phyloP scores from a whole-genome alignment of 2,329 filamentous ascomycete species.

The Aspergillus sergii region DNA sequence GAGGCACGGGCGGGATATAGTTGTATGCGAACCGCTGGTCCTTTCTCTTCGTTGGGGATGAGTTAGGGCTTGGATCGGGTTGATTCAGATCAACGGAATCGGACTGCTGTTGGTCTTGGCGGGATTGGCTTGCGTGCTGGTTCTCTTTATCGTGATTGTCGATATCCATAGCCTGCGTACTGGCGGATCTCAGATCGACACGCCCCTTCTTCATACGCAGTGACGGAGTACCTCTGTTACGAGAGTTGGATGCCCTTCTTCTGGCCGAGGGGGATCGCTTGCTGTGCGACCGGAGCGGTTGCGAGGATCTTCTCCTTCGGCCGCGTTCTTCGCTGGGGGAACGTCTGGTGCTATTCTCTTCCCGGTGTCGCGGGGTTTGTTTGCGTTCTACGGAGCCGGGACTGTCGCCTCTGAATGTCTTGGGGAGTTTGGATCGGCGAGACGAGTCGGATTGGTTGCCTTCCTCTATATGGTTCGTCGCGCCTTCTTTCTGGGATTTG shows the following conservation, averaged over 20 bases:
- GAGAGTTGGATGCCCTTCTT: conserved; percentile 23
- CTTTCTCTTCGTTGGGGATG: conserved; percentile 19
- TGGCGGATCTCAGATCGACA: conserved; percentile 24
- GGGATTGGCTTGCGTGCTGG: neutral
- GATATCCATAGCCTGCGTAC: conserved; percentile 4
- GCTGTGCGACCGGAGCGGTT: conserved; percentile 21
- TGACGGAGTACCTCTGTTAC: conserved; percentile 20
- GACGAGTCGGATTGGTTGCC: conserved; percentile 21
- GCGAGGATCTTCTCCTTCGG: conserved; percentile 19
- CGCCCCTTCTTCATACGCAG: conserved; percentile 28
- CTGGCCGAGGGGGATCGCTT: conserved; percentile 21
- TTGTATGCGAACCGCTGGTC: conserved; percentile 24
- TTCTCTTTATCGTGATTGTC: conserved; percentile 21
- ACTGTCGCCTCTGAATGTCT: conserved; percentile 34
- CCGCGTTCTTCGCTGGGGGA: conserved; percentile 16
- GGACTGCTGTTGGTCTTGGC: conserved; percentile 13
- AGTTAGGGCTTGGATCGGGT: conserved; percentile 16
- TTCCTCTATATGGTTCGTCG: neutral
- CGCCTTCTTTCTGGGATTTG: neutral
- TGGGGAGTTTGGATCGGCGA: conserved; percentile 34
- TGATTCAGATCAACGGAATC: conserved; percentile 20
- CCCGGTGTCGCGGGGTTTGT: conserved; percentile 15
- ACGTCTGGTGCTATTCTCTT: neutral
- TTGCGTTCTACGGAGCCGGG: conserved; percentile 38
- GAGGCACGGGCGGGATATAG: conserved; percentile 45